Evolutionary conservation across 2,329 filamentous ascomycete species (phyloP).

Genomic region (Fusarium floridanum): DNA sequence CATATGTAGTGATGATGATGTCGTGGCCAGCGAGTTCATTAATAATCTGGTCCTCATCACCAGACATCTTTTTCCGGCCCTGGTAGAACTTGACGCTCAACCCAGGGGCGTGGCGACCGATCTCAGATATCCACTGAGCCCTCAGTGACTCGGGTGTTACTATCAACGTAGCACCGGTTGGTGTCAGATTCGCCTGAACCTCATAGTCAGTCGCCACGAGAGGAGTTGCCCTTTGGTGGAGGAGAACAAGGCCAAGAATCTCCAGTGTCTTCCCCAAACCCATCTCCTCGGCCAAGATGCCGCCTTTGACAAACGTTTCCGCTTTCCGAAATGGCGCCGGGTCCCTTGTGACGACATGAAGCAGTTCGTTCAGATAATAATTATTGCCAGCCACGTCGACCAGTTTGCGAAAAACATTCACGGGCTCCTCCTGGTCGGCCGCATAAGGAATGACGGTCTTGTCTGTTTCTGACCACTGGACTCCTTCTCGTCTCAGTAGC

Average conservation of each 20-base stretch:
- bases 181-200: constrained; percentile 55
- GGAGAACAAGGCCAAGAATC: constrained; percentile 76
- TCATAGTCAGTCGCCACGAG: constrained; percentile 45
- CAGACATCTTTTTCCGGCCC: constrained; percentile 58
- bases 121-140: constrained; percentile 73
- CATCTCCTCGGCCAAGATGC: constrained; percentile 86
- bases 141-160: constrained; percentile 69
- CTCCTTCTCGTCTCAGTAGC: constrained; percentile 76
- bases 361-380: constrained; percentile 73
- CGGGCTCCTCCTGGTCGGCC: constrained; percentile 10
- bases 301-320: constrained; percentile 64
- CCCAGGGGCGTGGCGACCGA: constrained; percentile 68
- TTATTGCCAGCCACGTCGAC: constrained; percentile 50
- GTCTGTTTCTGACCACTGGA: constrained; percentile 57
- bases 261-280: constrained; percentile 86
- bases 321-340: constrained; percentile 56
- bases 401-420: constrained; percentile 50
- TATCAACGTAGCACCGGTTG: constrained; percentile 71
- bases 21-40: constrained; percentile 64
- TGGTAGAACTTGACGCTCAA: constrained; percentile 69
- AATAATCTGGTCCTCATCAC: constrained; percentile 56
- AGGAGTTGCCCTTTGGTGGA: constrained; percentile 63
- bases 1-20: constrained; percentile 74
- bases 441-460: constrained; percentile 35
- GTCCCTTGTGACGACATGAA: constrained; percentile 69